Percentiles rank a stretch among this genome's conserved stretches.
Conservation (phyloP, 1,284 basidiomycete genomes). For the Agaricales sp. region DNA sequence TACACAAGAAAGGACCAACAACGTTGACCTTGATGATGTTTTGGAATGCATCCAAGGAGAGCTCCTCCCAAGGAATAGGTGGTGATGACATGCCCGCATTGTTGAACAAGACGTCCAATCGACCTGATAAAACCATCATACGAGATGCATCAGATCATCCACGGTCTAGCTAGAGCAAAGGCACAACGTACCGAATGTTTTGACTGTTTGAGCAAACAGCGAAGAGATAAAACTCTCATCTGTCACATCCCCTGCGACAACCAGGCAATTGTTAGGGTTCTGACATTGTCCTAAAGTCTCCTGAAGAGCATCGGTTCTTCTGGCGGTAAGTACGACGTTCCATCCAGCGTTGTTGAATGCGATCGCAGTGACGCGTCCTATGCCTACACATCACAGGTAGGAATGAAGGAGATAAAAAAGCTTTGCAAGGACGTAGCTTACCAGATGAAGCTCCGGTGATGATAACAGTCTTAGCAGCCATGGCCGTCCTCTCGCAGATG, state of each 20-base stretch:
- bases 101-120: conserved; percentile 20
- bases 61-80: conserved; percentile 49
- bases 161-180: background rate
- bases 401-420: background rate
- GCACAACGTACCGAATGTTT: conserved; percentile 42
- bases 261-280: conserved; percentile 27
- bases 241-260: conserved; percentile 53
- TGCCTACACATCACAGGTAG: conserved; percentile 18
- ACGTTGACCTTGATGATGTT: conserved; percentile 64
- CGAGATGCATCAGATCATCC: background rate
- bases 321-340: conserved; percentile 47
- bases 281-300: conserved; percentile 43
- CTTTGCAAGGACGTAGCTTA: background rate
- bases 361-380: conserved; percentile 30
- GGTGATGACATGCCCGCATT: conserved; percentile 55
- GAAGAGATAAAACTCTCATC: conserved; percentile 45
- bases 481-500: too few relatives aligned
- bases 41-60: conserved; percentile 51
- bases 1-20: conserved; percentile 64
- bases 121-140: conserved; percentile 1
- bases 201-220: conserved; percentile 47
- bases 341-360: conserved; percentile 44
- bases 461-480: background rate
- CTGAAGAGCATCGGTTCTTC: conserved; percentile 46
- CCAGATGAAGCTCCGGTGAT: conserved; percentile 2